Conservation (phyloP, 2,329 filamentous ascomycete genomes). For the Ceratocystis albifundus region DNA sequence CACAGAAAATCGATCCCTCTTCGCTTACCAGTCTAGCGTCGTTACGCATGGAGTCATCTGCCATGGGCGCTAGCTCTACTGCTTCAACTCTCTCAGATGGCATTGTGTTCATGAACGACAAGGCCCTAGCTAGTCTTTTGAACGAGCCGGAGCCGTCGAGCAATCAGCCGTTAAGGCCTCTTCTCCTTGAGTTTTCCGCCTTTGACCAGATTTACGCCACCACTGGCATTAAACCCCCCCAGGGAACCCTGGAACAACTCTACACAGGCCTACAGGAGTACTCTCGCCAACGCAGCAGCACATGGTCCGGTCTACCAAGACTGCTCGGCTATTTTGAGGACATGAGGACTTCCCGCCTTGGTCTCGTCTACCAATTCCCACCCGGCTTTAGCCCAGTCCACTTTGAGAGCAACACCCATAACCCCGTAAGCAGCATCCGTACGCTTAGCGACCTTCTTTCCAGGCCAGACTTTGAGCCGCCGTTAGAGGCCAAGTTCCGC, state of each 20-base stretch:
- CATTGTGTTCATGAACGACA: constrained; percentile 36
- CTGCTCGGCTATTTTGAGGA: constrained; percentile 66
- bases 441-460: constrained; percentile 45
- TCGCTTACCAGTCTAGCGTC: constrained; percentile 38
- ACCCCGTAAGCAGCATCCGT: constrained; percentile 44
- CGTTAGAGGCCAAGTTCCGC: constrained; percentile 63
- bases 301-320: constrained; percentile 50
- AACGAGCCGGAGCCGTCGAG: constrained; percentile 3
- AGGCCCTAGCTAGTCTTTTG: constrained; percentile 29
- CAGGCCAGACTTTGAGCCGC: constrained; percentile 46
- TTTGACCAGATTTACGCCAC: constrained; percentile 52
- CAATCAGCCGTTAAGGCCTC: constrained; percentile 29
- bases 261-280: constrained; percentile 42
- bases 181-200: constrained; percentile 60
- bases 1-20: constrained; percentile 46
- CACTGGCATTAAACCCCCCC: constrained; percentile 52
- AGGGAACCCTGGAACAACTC: constrained; percentile 53
- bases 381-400: constrained; percentile 37
- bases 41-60: constrained; percentile 8
- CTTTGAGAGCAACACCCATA: constrained; percentile 25
- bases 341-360: constrained; percentile 55
- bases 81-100: constrained; percentile 9
- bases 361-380: constrained; percentile 64
- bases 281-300: constrained; percentile 33
- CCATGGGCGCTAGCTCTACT: constrained; percentile 4